A percentile compares a stretch with the other conserved stretches of the same genome.
These are phyloP conservation scores for Anthracocystis setariae DNA, from an alignment of 1,284 basidiomycete species.

Conservation along the genomic window DNA sequence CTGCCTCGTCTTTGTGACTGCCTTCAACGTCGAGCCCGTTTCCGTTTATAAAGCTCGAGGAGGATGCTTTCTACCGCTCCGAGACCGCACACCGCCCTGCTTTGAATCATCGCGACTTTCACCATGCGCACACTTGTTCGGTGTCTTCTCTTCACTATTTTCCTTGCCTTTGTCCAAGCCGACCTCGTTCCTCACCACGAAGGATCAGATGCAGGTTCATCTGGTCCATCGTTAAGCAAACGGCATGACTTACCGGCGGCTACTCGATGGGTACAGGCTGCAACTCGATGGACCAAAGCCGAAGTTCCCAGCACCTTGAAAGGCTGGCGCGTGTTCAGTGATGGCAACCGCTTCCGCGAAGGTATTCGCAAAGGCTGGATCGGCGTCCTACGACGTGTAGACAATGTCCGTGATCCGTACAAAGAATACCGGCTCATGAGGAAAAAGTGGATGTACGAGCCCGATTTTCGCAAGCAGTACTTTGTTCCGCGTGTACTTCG, in stretches of 20 bases:
- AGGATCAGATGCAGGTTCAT: background rate
- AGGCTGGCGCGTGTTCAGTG: constrained; percentile 25
- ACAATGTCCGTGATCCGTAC: constrained; percentile 24
- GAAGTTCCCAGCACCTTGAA: constrained; percentile 22
- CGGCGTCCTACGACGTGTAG: constrained; percentile 1
- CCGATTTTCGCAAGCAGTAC: constrained; percentile 39
- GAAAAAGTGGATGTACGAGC: constrained; percentile 32
- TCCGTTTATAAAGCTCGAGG: background rate
- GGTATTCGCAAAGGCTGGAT: constrained; percentile 18
- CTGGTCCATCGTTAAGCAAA: background rate
- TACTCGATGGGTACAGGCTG: constrained; percentile 4
- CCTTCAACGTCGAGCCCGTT: background rate
- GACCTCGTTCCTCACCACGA: background rate
- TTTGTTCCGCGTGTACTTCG: constrained; percentile 32
- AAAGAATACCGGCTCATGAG: constrained; percentile 4
- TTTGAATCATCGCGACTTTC: background rate
- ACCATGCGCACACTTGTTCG: background rate
- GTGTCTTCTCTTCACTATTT: background rate
- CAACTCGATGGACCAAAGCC: constrained; percentile 3
- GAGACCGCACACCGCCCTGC: background rate
- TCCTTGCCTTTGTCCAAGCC: background rate
- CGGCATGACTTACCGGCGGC: background rate
- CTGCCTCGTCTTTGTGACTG: background rate
- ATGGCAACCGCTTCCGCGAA: constrained; percentile 22
- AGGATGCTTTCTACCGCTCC: background rate